Conservation (phyloP, 768 basidiomycete species). For the Tulasnella sp. region DNA sequence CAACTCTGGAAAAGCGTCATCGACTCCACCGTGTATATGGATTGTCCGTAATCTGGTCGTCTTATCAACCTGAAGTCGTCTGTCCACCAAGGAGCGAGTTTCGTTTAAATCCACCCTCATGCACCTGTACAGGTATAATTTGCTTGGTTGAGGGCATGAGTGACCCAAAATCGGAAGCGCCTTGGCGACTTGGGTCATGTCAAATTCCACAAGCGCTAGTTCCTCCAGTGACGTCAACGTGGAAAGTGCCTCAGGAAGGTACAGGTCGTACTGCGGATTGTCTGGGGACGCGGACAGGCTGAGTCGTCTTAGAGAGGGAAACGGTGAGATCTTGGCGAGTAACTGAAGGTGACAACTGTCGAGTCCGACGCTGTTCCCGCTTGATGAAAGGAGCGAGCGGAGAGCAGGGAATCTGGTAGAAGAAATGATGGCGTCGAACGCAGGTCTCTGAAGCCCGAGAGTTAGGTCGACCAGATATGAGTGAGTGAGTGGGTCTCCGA, state of each 20-base stretch:
- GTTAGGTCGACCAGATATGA: not conserved
- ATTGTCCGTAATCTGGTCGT: not conserved
- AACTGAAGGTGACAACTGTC: not conserved
- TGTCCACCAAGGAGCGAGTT: not conserved
- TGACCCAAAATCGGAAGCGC: not conserved
- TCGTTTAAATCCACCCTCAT: not conserved
- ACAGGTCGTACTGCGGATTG: not conserved
- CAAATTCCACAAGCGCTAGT: not conserved
- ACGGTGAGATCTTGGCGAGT: not conserved
- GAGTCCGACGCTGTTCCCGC: not conserved
- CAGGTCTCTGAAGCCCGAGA: not conserved
- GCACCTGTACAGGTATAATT: not conserved
- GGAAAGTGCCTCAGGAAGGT: not conserved
- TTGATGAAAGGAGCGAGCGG: not conserved
- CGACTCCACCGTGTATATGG: not conserved
- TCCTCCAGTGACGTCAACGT: not conserved
- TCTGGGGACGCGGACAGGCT: not conserved
- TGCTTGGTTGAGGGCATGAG: not conserved
- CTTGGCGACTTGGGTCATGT: not conserved
- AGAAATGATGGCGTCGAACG: not conserved
- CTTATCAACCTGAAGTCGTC: not conserved
- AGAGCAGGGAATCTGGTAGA: not conserved
- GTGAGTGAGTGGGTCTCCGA: not conserved
- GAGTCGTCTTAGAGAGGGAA: not conserved
- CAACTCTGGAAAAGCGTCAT: not conserved